phyloP scores from a whole-genome alignment of 2,329 filamentous ascomycete species.

The Lasiodiplodia theobromae region DNA sequence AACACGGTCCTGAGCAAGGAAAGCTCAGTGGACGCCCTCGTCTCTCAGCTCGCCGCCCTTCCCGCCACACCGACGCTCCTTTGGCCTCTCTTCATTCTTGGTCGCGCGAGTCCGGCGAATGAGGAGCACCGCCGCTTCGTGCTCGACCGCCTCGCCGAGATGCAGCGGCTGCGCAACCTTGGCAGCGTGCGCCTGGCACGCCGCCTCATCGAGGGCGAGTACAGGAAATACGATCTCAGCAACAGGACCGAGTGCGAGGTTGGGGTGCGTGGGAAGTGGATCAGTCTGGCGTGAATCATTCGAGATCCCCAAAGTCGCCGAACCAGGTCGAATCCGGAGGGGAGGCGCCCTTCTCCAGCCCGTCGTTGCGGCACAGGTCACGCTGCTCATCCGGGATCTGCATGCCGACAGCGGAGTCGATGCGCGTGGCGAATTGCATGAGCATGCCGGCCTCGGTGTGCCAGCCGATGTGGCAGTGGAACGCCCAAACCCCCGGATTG shows the following conservation, averaged over 20 bases:
- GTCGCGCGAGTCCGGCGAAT: slow-evolving; percentile 36
- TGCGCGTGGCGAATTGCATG: slow-evolving; percentile 65
- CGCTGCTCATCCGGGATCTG: slow-evolving; percentile 55
- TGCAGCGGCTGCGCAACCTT: slow-evolving; percentile 39
- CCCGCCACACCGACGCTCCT: slow-evolving; percentile 26
- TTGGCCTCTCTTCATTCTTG: slow-evolving; percentile 34
- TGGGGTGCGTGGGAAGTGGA: slow-evolving; percentile 21
- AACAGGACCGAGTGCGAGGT: neutral
- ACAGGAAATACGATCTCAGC: slow-evolving; percentile 10
- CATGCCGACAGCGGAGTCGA: slow-evolving; percentile 50
- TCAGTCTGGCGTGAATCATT: slow-evolving; percentile 12
- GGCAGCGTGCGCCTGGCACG: slow-evolving; percentile 38
- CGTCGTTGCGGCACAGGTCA: slow-evolving; percentile 55
- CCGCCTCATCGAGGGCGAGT: slow-evolving; percentile 23
- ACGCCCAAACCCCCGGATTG: slow-evolving; percentile 66
- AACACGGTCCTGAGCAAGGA: slow-evolving; percentile 11
- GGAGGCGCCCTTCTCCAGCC: slow-evolving; percentile 57
- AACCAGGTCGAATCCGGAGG: slow-evolving; percentile 60
- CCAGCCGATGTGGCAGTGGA: slow-evolving; percentile 82
- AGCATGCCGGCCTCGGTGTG: slow-evolving; percentile 46
- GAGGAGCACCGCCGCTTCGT: slow-evolving; percentile 41
- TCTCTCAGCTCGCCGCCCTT: slow-evolving; percentile 27
- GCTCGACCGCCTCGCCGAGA: slow-evolving; percentile 37
- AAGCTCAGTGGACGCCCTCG: slow-evolving; percentile 37
- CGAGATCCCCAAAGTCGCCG: slow-evolving; percentile 36